Evolutionary conservation across 2,329 filamentous ascomycete genomes (phyloP).

Genomic region (Fusarium napiforme): DNA sequence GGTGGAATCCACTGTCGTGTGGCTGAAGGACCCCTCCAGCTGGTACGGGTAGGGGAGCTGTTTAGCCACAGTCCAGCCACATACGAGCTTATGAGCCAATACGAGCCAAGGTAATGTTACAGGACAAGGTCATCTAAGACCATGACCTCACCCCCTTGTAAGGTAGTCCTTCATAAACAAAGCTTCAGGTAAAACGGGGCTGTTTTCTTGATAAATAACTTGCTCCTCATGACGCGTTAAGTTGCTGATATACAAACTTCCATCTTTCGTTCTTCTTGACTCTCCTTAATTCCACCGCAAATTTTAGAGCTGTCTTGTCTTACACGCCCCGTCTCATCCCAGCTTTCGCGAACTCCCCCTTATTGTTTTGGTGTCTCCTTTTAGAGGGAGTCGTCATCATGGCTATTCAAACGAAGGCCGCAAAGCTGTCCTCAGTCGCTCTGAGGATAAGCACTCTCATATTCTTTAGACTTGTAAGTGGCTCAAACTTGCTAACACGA

Average conservation of each 20-base stretch:
- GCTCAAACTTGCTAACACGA: background rate
- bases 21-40: conserved; percentile 20
- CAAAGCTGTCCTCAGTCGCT: conserved; percentile 51
- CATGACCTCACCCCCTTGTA: conserved; percentile 39
- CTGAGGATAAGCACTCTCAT: conserved; percentile 51
- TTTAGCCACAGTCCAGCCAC: conserved; percentile 39
- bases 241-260: conserved; percentile 22
- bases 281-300: conserved; percentile 30
- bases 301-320: conserved; percentile 1
- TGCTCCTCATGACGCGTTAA: conserved; percentile 21
- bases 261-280: conserved; percentile 31
- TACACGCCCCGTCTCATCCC: conserved; percentile 7
- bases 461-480: conserved; percentile 53
- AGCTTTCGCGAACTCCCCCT: conserved; percentile 10
- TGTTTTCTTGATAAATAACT: conserved; percentile 18
- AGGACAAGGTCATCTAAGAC: conserved; percentile 16
- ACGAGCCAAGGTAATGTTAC: conserved; percentile 30
- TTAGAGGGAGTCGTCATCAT: conserved; percentile 37
- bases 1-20: background rate
- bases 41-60: background rate
- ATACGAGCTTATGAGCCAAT: conserved; percentile 19
- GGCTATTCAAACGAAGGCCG: conserved; percentile 47
- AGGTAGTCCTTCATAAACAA: conserved; percentile 25
- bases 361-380: conserved; percentile 17
- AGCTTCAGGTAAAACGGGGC: conserved; percentile 24